Conservation (phyloP, 2,329 filamentous ascomycete genomes). For the Pseudogymnoascus sp. region DNA sequence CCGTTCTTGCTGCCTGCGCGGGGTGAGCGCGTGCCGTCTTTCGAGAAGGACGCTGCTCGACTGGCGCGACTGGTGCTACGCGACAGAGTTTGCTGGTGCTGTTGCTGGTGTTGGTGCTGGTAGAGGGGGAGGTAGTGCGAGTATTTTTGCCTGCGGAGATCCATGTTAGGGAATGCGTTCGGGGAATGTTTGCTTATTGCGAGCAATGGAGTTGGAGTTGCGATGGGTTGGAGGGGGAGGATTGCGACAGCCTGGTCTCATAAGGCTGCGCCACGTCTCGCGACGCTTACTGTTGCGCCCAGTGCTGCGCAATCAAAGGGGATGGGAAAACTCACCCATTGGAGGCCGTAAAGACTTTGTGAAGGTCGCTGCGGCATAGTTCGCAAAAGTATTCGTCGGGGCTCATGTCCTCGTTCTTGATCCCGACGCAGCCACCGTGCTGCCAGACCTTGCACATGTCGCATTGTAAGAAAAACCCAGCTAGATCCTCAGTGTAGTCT, state of each 20-base stretch:
- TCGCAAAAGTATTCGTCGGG: slow-evolving; percentile 99
- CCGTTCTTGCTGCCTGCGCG: slow-evolving; percentile 46
- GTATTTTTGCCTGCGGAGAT: slow-evolving; percentile 47
- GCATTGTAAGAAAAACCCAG: slow-evolving; percentile 95
- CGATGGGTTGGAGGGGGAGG: neutral
- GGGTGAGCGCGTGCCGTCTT: slow-evolving; percentile 49
- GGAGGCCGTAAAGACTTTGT: slow-evolving; percentile 69
- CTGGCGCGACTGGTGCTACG: slow-evolving; percentile 50
- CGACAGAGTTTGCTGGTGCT: slow-evolving; percentile 30
- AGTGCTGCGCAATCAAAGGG: neutral
- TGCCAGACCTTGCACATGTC: slow-evolving; percentile 98
- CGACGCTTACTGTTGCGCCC: neutral
- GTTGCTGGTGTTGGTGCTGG: slow-evolving; percentile 23
- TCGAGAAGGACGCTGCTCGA: slow-evolving; percentile 55
- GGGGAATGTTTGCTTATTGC: neutral
- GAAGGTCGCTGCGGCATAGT: slow-evolving; percentile 82
- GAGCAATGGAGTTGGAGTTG: slow-evolving; percentile 9
- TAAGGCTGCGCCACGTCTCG: neutral
- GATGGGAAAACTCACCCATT: slow-evolving; percentile 62
- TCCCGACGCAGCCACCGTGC: slow-evolving; percentile 93
- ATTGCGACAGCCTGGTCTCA: neutral
- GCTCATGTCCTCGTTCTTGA: slow-evolving; percentile 85
- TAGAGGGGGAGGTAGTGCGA: slow-evolving; percentile 57
- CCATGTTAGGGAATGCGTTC: neutral
- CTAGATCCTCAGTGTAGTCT: slow-evolving; percentile 62